Base-by-base conservation (phyloP, 2,329 filamentous ascomycete genomes). In the Trichoderma harzianum region DNA sequence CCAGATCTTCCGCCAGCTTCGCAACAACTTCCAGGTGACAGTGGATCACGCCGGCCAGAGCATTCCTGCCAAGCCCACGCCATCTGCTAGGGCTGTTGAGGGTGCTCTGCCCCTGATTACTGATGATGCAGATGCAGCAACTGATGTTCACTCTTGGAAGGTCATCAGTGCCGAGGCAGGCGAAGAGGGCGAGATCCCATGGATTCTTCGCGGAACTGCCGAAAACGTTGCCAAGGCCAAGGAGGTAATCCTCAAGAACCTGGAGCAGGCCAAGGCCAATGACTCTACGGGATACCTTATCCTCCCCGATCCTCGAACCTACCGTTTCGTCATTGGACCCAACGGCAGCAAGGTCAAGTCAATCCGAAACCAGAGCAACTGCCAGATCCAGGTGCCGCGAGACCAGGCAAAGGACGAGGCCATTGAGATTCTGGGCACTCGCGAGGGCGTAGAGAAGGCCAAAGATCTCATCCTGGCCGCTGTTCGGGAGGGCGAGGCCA, bases 351-450 rank as follows among this genome's bases (percentile, higher is more conserved):
- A 95, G 82, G 97, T 99, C 81, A 98, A 98, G 83, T 85, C 90
- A 55, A 98, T 99, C 80, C 91, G 96, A 76, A 94, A 93, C 84
- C 90, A 96, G 85, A 98, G 94, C 66, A 93, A 93, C 70, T 98
- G 95, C 83, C 94, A 92, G 83, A 97, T 99, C 80, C 94, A 95
- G 75, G 95, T 99, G 53, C 96, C 96, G 26, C 91, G 93, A 75
- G 91, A 93, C 78, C 92, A 97, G 81, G 85, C 84, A 60, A 85
- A 84, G 74, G 87, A 88, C 63, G 95, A 98, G 82, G 93, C 95
- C 5, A 98, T 99, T 79, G 94, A 97, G 84, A 92, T 99, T 77
- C 86, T 92, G 43, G 96, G 96, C 51, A 88, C 87, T 70, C 89
- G 88, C 78, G 92, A 94, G 18, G 94, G 93, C 14, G 90, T 97